phyloP scores from a whole-genome alignment of 2,329 filamentous ascomycete species.

The Cercospora berteroae region DNA sequence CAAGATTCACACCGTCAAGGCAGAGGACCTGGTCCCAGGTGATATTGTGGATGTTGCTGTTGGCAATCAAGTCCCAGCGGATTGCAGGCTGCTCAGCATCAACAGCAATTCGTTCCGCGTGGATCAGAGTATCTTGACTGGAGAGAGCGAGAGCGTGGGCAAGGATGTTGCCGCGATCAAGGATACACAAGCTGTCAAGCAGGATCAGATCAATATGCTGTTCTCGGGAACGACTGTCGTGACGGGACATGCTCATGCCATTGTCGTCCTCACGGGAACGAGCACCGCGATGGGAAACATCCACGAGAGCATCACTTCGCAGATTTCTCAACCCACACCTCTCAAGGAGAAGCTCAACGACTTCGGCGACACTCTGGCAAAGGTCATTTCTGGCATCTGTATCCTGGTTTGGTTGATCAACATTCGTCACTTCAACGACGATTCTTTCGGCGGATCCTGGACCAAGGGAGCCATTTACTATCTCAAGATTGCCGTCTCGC shows the following conservation, averaged over 20 bases:
- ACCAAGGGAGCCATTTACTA: constrained; percentile 99
- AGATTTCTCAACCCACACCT: constrained; percentile 96
- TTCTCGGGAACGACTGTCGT: constrained; percentile 98
- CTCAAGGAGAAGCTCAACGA: constrained; percentile 98
- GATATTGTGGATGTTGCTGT: constrained; percentile 86
- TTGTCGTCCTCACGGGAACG: constrained; percentile 85
- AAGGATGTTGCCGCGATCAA: constrained; percentile 71
- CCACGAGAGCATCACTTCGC: constrained; percentile 95
- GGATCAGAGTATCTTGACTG: constrained; percentile 94
- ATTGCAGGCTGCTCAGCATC: constrained; percentile 84
- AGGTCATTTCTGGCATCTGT: constrained; percentile 97
- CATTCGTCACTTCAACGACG: constrained; percentile 93
- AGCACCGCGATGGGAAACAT: constrained; percentile 97
- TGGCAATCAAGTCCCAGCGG: constrained; percentile 89
- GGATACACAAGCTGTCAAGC: constrained; percentile 85
- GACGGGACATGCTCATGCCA: constrained; percentile 83
- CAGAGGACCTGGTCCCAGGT: constrained; percentile 94
- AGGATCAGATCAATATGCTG: constrained; percentile 96
- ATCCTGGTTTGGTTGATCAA: constrained; percentile 98
- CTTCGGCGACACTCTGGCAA: constrained; percentile 92
- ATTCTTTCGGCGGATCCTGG: constrained; percentile 80
- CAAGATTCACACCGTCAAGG: constrained; percentile 76
- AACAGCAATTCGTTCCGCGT: constrained; percentile 97
- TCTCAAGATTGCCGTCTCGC: constrained; percentile 96
- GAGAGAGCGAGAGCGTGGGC: constrained; percentile 93